Evolutionary conservation across 1,284 basidiomycete genomes (phyloP).

Genomic region (Ceratorhiza oryzae-sativae): DNA sequence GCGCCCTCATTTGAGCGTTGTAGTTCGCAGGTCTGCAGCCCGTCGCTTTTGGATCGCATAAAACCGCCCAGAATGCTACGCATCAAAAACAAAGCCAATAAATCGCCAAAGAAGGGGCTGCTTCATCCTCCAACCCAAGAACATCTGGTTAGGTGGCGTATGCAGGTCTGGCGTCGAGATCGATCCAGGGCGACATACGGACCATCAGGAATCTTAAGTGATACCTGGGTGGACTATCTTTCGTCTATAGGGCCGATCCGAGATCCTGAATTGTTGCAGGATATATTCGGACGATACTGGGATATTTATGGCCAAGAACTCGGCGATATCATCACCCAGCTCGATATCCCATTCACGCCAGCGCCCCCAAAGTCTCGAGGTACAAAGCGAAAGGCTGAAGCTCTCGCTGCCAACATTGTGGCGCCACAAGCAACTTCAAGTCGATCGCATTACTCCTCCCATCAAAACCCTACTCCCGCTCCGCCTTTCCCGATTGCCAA

Average conservation of each 20-base stretch:
- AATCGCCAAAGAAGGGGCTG: not conserved
- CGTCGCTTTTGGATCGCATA: not conserved
- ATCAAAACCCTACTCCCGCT: not conserved
- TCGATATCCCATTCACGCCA: constrained; percentile 10
- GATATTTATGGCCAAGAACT: not conserved
- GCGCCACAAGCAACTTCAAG: not conserved
- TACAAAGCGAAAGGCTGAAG: constrained; percentile 1
- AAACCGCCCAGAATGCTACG: not conserved
- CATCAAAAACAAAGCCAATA: not conserved
- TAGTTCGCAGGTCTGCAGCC: not conserved
- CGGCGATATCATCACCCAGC: not conserved
- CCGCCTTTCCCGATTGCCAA: not conserved
- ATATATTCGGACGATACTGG: not conserved
- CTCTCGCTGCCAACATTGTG: not conserved
- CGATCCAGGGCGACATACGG: not conserved
- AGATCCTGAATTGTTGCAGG: not conserved
- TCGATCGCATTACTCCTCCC: not conserved
- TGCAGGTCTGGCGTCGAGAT: not conserved
- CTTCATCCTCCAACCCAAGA: constrained; percentile 8
- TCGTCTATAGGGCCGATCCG: not conserved
- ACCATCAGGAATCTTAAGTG: not conserved
- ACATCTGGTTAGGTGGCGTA: not conserved
- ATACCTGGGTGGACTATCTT: not conserved
- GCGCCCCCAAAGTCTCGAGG: not conserved
- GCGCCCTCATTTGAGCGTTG: not conserved